phyloP scores from a whole-genome alignment of 352 stramenopile genomes.

The Halophytophthora batemanensis region DNA sequence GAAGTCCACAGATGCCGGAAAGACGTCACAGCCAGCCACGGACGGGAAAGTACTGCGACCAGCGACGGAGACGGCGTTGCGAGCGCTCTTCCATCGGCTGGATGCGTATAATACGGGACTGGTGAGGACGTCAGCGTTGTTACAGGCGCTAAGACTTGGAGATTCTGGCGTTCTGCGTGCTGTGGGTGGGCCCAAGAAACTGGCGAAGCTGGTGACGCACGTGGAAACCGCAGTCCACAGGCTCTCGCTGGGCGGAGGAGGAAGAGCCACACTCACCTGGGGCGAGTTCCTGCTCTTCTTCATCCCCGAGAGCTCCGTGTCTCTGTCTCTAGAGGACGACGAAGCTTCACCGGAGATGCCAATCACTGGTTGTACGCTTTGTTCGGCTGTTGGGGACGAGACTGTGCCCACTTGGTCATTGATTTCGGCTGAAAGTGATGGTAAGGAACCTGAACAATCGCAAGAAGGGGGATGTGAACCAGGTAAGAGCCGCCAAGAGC shows the following conservation, averaged over 20 bases:
- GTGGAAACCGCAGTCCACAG: slow-evolving; percentile 34
- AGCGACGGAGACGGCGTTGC: slow-evolving; percentile 51
- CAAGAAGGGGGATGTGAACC: background rate
- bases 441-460: slow-evolving; percentile 3
- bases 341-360: background rate
- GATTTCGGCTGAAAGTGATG: background rate
- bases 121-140: slow-evolving; percentile 24
- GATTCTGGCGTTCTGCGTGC: slow-evolving; percentile 34
- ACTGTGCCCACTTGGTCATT: slow-evolving; percentile 11
- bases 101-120: slow-evolving; percentile 64
- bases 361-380: slow-evolving; percentile 9
- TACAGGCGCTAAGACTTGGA: slow-evolving; percentile 33
- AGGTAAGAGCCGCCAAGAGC: slow-evolving; percentile 10
- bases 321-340: slow-evolving; percentile 2
- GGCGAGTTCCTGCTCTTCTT: slow-evolving; percentile 73
- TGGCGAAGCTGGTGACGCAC: slow-evolving; percentile 32
- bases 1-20: slow-evolving; percentile 1
- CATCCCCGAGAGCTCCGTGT: slow-evolving; percentile 38
- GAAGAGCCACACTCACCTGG: slow-evolving; percentile 51
- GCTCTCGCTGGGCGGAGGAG: slow-evolving; percentile 14
- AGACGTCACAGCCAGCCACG: background rate
- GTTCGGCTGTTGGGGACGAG: slow-evolving; percentile 9
- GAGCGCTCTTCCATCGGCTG: slow-evolving; percentile 59
- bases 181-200: slow-evolving; percentile 30
- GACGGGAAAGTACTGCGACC: slow-evolving; percentile 35